A percentile compares a stretch with the other conserved stretches of the same genome.
Evolutionary conservation across 2,329 filamentous ascomycete genomes (phyloP).

Genomic region (Exophiala oligosperma): DNA sequence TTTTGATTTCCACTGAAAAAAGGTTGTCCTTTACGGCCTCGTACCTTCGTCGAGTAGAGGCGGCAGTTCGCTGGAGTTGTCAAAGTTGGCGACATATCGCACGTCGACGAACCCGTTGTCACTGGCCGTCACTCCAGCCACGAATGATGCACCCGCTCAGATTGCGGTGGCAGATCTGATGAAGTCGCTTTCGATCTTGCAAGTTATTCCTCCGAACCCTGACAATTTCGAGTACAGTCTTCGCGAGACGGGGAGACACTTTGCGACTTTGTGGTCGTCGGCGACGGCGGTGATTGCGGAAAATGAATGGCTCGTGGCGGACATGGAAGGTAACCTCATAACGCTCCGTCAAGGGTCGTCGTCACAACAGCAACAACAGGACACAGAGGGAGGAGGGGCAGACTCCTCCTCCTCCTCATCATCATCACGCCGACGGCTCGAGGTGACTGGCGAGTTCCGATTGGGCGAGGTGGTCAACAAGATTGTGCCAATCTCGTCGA

Average conservation of each 20-base stretch:
- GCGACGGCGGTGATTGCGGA: constrained; percentile 71
- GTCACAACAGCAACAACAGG: constrained; percentile 44
- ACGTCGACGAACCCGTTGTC: constrained; percentile 83
- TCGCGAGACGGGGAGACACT: constrained; percentile 75
- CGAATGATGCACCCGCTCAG: constrained; percentile 46
- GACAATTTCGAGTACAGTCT: constrained; percentile 43
- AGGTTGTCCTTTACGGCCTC: constrained; percentile 62
- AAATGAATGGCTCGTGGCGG: constrained; percentile 77
- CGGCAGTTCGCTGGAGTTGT: constrained; percentile 51
- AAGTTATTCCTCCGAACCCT: constrained; percentile 54
- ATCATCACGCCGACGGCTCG: constrained; percentile 57
- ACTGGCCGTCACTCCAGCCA: constrained; percentile 64
- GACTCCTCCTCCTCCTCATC: constrained; percentile 54
- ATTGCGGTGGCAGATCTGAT: constrained; percentile 90
- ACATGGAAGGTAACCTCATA: constrained; percentile 83
- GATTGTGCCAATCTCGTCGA: constrained; percentile 73
- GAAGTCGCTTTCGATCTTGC: constrained; percentile 82
- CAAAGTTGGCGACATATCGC: constrained; percentile 73
- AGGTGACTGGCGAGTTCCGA: constrained; percentile 76
- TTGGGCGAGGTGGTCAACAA: constrained; percentile 93
- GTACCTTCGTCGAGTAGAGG: constrained; percentile 32
- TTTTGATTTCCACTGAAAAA: neutral
- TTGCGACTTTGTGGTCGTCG: constrained; percentile 78
- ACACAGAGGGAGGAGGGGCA: constrained; percentile 70
- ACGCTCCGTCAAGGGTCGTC: constrained; percentile 57